Conservation (phyloP, 2,329 filamentous ascomycete genomes). For the Ophiostoma montium region DNA sequence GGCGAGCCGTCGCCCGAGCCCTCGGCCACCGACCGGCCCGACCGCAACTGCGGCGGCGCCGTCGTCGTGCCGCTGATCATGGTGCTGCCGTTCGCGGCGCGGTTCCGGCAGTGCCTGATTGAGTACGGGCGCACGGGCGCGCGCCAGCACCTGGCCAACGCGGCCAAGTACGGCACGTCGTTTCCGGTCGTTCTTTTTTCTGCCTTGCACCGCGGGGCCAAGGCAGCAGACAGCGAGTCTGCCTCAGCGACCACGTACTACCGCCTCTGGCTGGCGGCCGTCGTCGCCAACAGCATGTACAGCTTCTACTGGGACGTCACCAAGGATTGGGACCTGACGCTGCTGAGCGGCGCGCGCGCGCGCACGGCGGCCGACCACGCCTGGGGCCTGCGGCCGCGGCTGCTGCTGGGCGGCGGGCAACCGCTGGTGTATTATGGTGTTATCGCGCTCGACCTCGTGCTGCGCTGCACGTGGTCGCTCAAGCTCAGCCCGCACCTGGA, state of each 20-base stretch:
- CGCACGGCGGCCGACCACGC: slow-evolving; percentile 52
- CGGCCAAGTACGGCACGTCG: slow-evolving; percentile 82
- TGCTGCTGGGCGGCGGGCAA: slow-evolving; percentile 48
- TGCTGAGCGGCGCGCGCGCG: slow-evolving; percentile 48
- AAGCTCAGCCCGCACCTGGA: slow-evolving; percentile 74
- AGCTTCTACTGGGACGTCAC: slow-evolving; percentile 98
- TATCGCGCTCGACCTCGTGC: slow-evolving; percentile 60
- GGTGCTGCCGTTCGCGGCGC: slow-evolving; percentile 68
- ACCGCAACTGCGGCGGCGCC: slow-evolving; percentile 66
- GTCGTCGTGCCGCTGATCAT: slow-evolving; percentile 76
- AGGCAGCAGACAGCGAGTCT: slow-evolving; percentile 19
- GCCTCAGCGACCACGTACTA: slow-evolving; percentile 28
- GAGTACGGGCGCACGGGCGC: slow-evolving; percentile 64
- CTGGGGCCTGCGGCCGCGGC: slow-evolving; percentile 61
- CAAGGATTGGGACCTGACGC: slow-evolving; percentile 89
- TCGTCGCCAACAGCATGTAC: slow-evolving; percentile 74
- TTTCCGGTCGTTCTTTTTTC: slow-evolving; percentile 82
- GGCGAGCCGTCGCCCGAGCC: no score
- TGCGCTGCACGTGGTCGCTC: slow-evolving; percentile 83
- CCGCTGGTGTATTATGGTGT: slow-evolving; percentile 69
- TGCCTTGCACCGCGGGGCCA: slow-evolving; percentile 53
- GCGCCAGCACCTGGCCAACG: slow-evolving; percentile 83
- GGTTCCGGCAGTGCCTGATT: slow-evolving; percentile 80
- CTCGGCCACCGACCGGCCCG: slow-evolving; percentile 65
- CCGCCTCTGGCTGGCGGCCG: slow-evolving; percentile 54